These are phyloP conservation scores for Neocucurbitaria cava DNA, from an alignment of 2,329 filamentous ascomycete species.

Conservation along the genomic window DNA sequence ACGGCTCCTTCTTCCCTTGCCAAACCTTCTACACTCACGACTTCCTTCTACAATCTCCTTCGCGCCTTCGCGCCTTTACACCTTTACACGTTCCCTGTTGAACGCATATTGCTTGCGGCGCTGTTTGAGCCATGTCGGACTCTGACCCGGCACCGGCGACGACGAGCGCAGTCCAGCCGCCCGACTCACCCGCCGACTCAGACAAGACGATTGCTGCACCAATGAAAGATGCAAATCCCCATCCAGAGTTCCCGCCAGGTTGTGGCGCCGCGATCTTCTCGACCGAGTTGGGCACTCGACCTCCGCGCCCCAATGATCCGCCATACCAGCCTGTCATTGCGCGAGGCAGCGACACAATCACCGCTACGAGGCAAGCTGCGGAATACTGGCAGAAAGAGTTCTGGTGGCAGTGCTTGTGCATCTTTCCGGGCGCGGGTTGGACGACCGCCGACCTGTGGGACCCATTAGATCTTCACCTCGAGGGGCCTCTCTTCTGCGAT, in stretches of 20 bases:
- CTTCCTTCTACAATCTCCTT: neutral
- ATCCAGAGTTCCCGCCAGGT: conserved; percentile 9
- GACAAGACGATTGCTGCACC: conserved; percentile 4
- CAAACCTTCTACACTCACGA: neutral
- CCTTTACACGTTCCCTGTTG: conserved; percentile 6
- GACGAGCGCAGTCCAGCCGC: conserved; percentile 1
- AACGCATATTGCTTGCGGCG: neutral
- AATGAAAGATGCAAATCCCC: conserved; percentile 2
- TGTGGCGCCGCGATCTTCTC: conserved; percentile 36
- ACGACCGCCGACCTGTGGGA: conserved; percentile 45
- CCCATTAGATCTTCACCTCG: conserved; percentile 39
- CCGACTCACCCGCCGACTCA: conserved; percentile 5
- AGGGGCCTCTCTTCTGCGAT: conserved; percentile 35
- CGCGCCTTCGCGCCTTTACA: neutral
- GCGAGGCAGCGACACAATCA: conserved; percentile 22
- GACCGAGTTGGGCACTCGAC: conserved; percentile 31
- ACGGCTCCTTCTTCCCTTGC: conserved; percentile 5
- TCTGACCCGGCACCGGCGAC: neutral
- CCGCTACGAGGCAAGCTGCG: conserved; percentile 28
- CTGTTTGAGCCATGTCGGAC: conserved; percentile 1
- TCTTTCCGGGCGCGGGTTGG: conserved; percentile 36
- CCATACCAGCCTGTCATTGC: conserved; percentile 31
- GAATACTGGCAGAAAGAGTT: conserved; percentile 29
- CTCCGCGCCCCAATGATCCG: conserved; percentile 20
- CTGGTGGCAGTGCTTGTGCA: conserved; percentile 31